Conservation (phyloP, 495 filamentous ascomycete genomes). For the Chaetomium tenue region DNA sequence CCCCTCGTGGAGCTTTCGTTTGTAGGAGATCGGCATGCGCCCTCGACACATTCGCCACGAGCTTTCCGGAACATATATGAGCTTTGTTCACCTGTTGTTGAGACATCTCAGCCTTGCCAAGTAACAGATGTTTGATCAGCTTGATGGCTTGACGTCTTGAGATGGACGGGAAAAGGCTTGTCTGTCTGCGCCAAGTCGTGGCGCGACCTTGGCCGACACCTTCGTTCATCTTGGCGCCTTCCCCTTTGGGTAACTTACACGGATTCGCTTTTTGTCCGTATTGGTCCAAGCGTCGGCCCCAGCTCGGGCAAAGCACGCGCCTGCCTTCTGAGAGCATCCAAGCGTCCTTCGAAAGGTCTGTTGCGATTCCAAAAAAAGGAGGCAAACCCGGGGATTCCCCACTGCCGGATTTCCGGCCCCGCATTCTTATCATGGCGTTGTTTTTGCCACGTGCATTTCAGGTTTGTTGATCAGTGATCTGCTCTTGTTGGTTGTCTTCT, state of each 20-base stretch:
- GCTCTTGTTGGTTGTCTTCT: not conserved
- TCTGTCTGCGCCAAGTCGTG: slow-evolving; percentile 3
- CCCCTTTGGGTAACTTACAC: slow-evolving; percentile 11
- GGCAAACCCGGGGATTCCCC: not conserved
- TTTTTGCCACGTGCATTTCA: not conserved
- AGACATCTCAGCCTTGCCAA: slow-evolving; percentile 10
- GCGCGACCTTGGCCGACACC: not conserved
- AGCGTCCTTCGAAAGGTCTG: not conserved
- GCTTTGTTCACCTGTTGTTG: not conserved
- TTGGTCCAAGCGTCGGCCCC: not conserved
- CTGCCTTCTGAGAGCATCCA: not conserved
- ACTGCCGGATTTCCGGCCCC: not conserved
- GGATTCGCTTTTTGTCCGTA: not conserved
- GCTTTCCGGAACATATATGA: not conserved
- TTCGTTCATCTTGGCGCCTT: slow-evolving; percentile 18
- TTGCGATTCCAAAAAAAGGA: not conserved
- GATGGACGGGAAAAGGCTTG: not conserved
- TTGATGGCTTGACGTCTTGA: not conserved
- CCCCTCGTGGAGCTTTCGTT: not conserved
- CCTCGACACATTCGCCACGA: not conserved
- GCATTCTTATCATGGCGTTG: not conserved
- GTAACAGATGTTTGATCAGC: not conserved
- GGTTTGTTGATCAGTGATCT: not conserved
- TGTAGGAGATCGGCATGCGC: not conserved
- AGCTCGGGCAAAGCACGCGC: slow-evolving; percentile 5